Conservation (phyloP, 2,329 filamentous ascomycete genomes). For the Harringtonia aguacate region DNA sequence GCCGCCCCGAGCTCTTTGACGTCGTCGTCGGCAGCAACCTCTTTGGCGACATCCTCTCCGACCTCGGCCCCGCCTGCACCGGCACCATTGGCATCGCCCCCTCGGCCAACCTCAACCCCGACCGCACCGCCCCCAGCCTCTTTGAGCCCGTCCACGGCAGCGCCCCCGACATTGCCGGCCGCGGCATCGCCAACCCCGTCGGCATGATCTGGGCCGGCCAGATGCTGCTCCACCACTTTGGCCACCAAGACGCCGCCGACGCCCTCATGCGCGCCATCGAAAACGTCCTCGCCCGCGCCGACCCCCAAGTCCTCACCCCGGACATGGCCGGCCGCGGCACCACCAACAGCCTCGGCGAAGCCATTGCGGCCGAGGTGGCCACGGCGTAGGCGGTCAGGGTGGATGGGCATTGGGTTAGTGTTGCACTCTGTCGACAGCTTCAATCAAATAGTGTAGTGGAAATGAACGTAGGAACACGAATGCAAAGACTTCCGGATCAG, state of each 20-base stretch:
- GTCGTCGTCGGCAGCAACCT: conserved; percentile 55
- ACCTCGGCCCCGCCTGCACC: conserved; percentile 56
- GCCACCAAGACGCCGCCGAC: conserved; percentile 33
- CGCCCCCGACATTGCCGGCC: conserved; percentile 43
- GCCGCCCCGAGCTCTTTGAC: conserved; percentile 46
- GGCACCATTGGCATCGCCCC: conserved; percentile 60
- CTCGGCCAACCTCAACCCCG: conserved; percentile 52
- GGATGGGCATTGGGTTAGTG: too few relatives aligned
- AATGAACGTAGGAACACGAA: too few relatives aligned
- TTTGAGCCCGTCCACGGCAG: conserved; percentile 48
- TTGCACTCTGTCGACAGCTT: too few relatives aligned
- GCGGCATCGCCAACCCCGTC: conserved; percentile 41
- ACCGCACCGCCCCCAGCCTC: conserved; percentile 37
- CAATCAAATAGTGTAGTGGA: too few relatives aligned
- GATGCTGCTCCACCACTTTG: conserved; percentile 44
- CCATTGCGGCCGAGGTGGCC: conserved; percentile 14
- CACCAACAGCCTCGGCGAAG: too few relatives aligned
- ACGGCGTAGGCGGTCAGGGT: too few relatives aligned
- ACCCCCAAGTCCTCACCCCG: conserved; percentile 34
- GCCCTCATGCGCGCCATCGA: conserved; percentile 37
- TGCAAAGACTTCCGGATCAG: too few relatives aligned
- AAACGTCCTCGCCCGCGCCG: conserved; percentile 33
- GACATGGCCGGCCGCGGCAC: conserved; percentile 41
- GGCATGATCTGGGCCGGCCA: conserved; percentile 42
- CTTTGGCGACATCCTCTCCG: conserved; percentile 51